Base-by-base conservation (phyloP, 495 filamentous ascomycete genomes). In the Pyrenula massariospora region DNA sequence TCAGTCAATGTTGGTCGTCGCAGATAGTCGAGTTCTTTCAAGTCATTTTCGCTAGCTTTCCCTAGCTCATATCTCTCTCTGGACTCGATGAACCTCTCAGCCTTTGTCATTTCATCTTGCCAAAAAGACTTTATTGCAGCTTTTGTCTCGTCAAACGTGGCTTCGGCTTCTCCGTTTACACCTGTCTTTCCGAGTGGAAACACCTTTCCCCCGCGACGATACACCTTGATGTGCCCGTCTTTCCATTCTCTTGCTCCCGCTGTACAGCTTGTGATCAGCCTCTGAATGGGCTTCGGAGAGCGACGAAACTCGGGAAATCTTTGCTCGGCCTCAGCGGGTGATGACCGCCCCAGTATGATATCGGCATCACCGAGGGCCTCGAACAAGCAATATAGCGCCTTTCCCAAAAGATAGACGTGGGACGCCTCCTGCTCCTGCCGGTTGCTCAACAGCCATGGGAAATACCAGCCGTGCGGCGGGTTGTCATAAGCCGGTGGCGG, bases 231-330 rank as follows among this genome's bases (percentile, higher is more conserved):
- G 22, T n/a, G 24, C 2, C 54, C 48, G 48, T 56, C 54, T 12
- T 56, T 56, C 54, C 54, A 56, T 50, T 56, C 48, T 54, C 48
- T 56, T 20, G 54, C 54, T 56, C 54, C 54, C 52, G 47, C 54
- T 19, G 54, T 50, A 21, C 54, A 56, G 20, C 48, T 22, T 56
- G 52, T 20, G 10, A 56, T 56, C 57, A 11, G 54, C 53, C 11
- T 57, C 58, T 15, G 31, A 42, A 42, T 5, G 15, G 31, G 31
- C 15, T 42, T 5, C 15, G 31, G 31, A 42, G 31, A 8, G 31
- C 31, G 31, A 15, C 31, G 31, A 42, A 42, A 42, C 8, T 42
- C 31, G 15, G 31, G 31, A 42, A 42, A 42, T 15, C 31, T 42
- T 42, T 42, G 31, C 15, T 42, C 31, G 5, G 31, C 31, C 31